Conservation (phyloP, 345 rosid genomes). For the Euclidium syriacum region DNA sequence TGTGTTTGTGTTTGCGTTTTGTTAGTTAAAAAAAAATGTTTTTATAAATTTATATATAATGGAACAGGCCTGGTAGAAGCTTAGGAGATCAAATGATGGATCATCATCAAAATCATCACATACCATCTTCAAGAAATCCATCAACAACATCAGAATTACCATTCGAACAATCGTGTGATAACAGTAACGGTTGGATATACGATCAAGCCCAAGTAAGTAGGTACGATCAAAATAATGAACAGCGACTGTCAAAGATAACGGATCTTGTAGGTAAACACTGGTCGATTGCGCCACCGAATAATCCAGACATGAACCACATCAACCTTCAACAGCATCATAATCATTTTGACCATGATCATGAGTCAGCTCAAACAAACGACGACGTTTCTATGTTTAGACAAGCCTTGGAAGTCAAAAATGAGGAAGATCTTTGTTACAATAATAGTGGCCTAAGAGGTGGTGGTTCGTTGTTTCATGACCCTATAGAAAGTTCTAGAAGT, state of each 20-base stretch:
- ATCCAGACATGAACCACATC: conserved; percentile 35
- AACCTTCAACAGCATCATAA: conserved; percentile 18
- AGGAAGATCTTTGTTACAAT: conserved; percentile 35
- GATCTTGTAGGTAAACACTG: conserved; percentile 54
- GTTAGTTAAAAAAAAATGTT: background rate
- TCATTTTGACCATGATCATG: conserved; percentile 15
- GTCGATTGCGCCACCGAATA: conserved; percentile 64
- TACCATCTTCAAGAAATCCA: conserved; percentile 44
- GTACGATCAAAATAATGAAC: conserved; percentile 31
- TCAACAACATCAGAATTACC: conserved; percentile 30
- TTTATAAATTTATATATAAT: background rate
- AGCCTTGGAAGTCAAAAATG: conserved; percentile 25
- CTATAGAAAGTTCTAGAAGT: conserved; percentile 31
- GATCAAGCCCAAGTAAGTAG: conserved; percentile 34
- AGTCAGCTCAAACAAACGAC: conserved; percentile 31
- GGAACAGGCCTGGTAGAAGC: conserved; percentile 43
- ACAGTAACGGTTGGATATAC: conserved; percentile 34
- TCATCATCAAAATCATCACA: conserved; percentile 21
- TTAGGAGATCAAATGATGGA: conserved; percentile 50
- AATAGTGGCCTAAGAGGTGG: conserved; percentile 24
- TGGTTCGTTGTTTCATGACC: conserved; percentile 25
- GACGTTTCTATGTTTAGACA: conserved; percentile 35
- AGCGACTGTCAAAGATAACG: conserved; percentile 44
- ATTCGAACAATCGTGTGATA: conserved; percentile 41
- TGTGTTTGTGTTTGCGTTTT: background rate